Evolutionary conservation across 495 filamentous ascomycete genomes (phyloP), one percentile per base, ranked within the genome.

Genomic region (Penicillium macrosclerotiorum): DNA sequence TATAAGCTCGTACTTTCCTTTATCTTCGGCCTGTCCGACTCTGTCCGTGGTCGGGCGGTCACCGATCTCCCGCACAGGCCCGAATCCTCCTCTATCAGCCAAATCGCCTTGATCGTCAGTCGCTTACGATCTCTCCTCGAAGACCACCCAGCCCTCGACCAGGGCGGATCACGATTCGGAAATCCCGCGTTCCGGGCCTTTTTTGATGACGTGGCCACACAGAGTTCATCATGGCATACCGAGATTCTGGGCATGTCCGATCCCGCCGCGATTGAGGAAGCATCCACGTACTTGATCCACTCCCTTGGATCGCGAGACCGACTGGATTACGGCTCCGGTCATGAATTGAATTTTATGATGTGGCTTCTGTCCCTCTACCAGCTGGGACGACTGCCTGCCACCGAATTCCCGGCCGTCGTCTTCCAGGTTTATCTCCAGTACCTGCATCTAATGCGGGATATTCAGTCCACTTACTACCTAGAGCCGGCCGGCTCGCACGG

Each of bases 301-400:
- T 85, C 84, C 1, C 86, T 96, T 37, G 93, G 93, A 35, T 95
- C 93, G 60, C 76, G 83, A 36, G 78, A 81, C 22, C 80, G 93
- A n/a, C 88, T 98, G 51, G 93, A 98, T 69, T 98, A 98, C 67
- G 93, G 93, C 52, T 94, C 89, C 0, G 93, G 93, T 6, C 93
- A 98, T 63, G 93, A 98, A 67, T 77, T 98, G 37, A 96, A 98
- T 65, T 96, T 97, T 65, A 75, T 92, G 61, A 83, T 95, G 64
- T 97, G 90, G 89, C 74, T 97, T 26, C 77, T 98, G 12, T 95
- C 86, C 58, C 83, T 98, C 6, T 84, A 89, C 54, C 88, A 90
- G 54, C 77, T 96, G n/a, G 68, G 70, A 6, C 63, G 91, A 18
- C 63, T 96, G 19, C 66, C 75, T 2, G 50, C 52, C 6, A 57